A percentile compares a stretch with the other conserved stretches of the same genome.
Conservation (phyloP, 2,329 filamentous ascomycete genomes). For the Alternaria ethzedia region DNA sequence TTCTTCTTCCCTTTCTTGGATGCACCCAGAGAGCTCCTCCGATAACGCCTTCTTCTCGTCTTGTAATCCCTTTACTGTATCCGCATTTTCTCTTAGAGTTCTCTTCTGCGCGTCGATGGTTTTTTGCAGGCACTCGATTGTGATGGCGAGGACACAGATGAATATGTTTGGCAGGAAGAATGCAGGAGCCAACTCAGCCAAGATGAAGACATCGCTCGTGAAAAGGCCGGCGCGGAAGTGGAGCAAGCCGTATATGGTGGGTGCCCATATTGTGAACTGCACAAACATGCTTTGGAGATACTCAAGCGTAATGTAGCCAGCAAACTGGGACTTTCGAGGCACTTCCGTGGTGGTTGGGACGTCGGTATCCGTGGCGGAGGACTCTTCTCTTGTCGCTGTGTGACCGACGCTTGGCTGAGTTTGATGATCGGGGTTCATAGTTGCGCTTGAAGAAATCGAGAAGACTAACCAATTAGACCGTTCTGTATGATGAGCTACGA, state of each 20-base stretch:
- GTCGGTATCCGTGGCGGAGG: not conserved
- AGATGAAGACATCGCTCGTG: not conserved
- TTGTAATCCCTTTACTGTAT: not conserved
- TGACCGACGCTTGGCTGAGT: not conserved
- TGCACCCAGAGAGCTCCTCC: not conserved
- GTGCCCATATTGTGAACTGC: not conserved
- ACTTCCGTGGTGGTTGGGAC: not conserved
- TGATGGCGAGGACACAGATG: not conserved
- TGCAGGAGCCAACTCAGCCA: too few species aligned
- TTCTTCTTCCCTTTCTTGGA: not conserved
- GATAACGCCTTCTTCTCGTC: not conserved
- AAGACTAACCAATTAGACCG: not conserved
- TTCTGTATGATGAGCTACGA: not conserved
- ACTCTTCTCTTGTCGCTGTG: not conserved
- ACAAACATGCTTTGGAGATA: not conserved
- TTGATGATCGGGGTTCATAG: not conserved
- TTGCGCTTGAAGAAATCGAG: not conserved
- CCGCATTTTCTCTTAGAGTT: not conserved
- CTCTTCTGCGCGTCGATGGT: not conserved
- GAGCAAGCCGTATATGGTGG: not conserved
- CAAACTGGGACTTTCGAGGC: not conserved
- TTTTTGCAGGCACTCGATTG: not conserved
- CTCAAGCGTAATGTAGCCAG: not conserved
- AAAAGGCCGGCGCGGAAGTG: not conserved
- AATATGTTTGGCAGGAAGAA: too few species aligned